A percentile compares a stretch with the other conserved stretches of the same genome.
Evolutionary conservation across 108 stramenopile genomes (phyloP).

Genomic region (Skeletonema tropicum): DNA sequence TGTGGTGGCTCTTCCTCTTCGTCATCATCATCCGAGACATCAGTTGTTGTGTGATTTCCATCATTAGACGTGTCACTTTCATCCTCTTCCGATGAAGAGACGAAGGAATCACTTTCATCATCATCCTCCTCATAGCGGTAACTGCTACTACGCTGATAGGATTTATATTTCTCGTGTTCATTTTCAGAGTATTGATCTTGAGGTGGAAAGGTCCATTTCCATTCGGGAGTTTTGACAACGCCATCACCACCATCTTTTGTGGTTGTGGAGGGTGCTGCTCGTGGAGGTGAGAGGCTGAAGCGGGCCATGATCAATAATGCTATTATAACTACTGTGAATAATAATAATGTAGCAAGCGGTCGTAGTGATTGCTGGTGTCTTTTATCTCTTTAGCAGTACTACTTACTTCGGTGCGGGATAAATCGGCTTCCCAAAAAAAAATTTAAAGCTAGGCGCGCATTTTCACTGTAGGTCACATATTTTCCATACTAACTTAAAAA

Average conservation of each 20-base stretch:
- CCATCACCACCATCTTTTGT: background rate
- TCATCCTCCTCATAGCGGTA: background rate
- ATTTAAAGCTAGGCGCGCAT: too few species aligned
- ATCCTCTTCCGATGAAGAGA: background rate
- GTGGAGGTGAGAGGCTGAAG: conserved; percentile 51
- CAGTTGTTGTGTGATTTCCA: background rate
- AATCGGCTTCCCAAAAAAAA: too few species aligned
- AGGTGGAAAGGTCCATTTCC: conserved; percentile 48
- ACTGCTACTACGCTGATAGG: background rate
- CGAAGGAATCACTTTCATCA: background rate
- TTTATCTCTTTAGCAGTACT: background rate
- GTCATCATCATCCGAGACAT: conserved; percentile 18
- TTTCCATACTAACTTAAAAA: too few species aligned
- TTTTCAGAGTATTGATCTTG: conserved; percentile 14
- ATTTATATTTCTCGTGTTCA: background rate
- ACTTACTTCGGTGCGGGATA: too few species aligned
- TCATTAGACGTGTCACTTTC: background rate
- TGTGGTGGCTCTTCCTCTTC: conserved; percentile 66
- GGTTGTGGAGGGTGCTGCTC: conserved; percentile 6
- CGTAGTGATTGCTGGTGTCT: background rate
- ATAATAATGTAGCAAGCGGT: too few species aligned
- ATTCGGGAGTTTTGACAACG: conserved; percentile 11
- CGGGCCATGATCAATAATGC: conserved; percentile 22
- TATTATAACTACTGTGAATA: too few species aligned
- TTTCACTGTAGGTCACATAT: too few species aligned